Evolutionary conservation across 2,329 filamentous ascomycete genomes (phyloP), one percentile per base, ranked within the genome.

Genomic region (Pestalotiopsis sp.): DNA sequence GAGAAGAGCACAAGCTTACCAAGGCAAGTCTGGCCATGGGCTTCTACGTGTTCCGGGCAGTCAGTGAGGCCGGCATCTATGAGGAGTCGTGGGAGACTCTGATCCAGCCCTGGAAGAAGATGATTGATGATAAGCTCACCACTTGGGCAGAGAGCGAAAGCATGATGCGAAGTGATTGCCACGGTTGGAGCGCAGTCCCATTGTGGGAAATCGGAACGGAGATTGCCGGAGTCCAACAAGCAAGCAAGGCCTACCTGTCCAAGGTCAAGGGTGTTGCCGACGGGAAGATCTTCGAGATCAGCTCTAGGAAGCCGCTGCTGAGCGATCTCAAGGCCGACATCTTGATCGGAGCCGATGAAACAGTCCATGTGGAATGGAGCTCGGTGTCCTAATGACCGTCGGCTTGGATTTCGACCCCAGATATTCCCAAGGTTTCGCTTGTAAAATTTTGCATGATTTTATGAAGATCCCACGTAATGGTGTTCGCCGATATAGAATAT

Each of bases 81-180:
- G 68, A 68, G n/a, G 66, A 73, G 52, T 66, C 70, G 25, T 73
- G 72, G 66, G 17, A 38, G 9, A 66, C 66, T 12, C 59, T 75
- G 23, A 65, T 74, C 11, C 66, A 70, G 14, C 74, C 74, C 6
- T 75, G 73, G 73, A 66, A 70, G 62, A 69, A 65, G 49, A 75
- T 75, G 74, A 70, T 75, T 38, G 66, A 56, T 14, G 67, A 73
- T 38, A 70, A 75, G n/a, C 56, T 75, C 20, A 75, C 73, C 5
- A 75, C 74, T 7, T 75, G 74, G 74, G 72, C 72, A n/a, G 74
- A 75, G 61, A 73, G 70, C 27, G 73, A 71, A 36, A 65, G 70
- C 20, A 74, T 72, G 68, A 68, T 71, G 45, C 73, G 74, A 17
- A 74, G 72, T 58, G 74, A 75, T 49, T 75, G 74, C 13, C 74